Base-by-base conservation (phyloP, 352 stramenopile genomes). In the Phytophthora litchii region DNA sequence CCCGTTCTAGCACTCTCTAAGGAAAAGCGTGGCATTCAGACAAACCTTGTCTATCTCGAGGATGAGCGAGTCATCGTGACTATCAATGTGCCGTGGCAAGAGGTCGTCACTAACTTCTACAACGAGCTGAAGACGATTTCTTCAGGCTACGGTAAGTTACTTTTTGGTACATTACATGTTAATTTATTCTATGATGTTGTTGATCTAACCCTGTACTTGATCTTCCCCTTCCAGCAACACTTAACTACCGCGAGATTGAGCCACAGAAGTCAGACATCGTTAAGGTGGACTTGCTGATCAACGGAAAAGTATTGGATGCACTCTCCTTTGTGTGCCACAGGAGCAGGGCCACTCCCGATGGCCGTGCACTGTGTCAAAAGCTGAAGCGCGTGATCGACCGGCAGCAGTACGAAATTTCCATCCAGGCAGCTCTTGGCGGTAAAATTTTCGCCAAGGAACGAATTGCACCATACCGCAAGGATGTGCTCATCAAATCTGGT, bases 51-150 rank as follows among this genome's bases (percentile, higher is more conserved):
- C 47, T 97, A 97, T 69, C 69, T 99, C 6, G 97, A 99, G 56
- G 95, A 98, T 61, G 86, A 85, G 13, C 94, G 83, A 7, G 92
- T 98, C 64, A 74, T 99, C 43, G 88, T 99, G 32, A 95, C 90
- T 17, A 97, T 98, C 45, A 64, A 86, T 42, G 88, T 99, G 34
- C 97, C 98, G 29, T 99, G 96, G 97, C 94, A 98, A 46, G 97
- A 99, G 80, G 96, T 99, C 11, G 98, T 99, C 45, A 99, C 87
- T 20, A 98, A 99, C 73, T 99, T 99, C 53, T 99, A 99, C 76
- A 98, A 99, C 71, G 86, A 97, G 49, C 75, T 99, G 40, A 99
- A 99, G 80, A 98, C 88, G 25, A 83, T 97, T 5, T 97, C 95
- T 7, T 94, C 89, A 2, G 97, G 97, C 21, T 99, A 98, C 64